phyloP scores from a whole-genome alignment of 768 basidiomycete species.

The Asterophora lycoperdoides region DNA sequence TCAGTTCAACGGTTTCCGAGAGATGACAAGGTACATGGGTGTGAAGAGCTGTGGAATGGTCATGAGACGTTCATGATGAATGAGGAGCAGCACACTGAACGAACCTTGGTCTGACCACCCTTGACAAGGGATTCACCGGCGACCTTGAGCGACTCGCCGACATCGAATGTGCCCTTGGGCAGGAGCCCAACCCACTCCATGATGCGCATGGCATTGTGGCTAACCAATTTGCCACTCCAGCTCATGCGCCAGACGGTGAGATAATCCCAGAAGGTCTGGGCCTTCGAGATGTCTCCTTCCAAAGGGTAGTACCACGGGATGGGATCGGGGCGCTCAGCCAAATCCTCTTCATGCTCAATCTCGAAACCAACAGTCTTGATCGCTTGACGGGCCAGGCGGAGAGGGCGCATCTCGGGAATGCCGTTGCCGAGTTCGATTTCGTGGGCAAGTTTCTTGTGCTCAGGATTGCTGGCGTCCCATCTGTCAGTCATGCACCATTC shows the following conservation, averaged over 20 bases:
- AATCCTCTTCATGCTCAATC: slow-evolving; percentile 88
- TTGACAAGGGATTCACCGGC: slow-evolving; percentile 77
- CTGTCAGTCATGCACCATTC: slow-evolving; percentile 99
- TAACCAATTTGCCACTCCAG: slow-evolving; percentile 79
- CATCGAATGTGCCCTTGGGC: slow-evolving; percentile 90
- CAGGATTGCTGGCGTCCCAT: slow-evolving; percentile 82
- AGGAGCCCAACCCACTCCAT: slow-evolving; percentile 76
- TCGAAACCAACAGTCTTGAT: slow-evolving; percentile 80
- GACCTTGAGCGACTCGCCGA: slow-evolving; percentile 83
- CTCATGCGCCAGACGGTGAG: slow-evolving; percentile 89
- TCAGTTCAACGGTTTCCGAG: slow-evolving; percentile 49
- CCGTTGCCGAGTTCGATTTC: slow-evolving; percentile 93
- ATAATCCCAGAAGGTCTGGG: slow-evolving; percentile 91
- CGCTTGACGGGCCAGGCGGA: slow-evolving; percentile 67
- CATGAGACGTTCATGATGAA: background rate
- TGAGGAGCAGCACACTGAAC: slow-evolving; percentile 17
- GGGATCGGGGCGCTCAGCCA: slow-evolving; percentile 76
- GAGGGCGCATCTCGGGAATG: slow-evolving; percentile 93
- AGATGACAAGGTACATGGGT: slow-evolving; percentile 76
- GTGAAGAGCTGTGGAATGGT: slow-evolving; percentile 63
- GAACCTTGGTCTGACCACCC: slow-evolving; percentile 83
- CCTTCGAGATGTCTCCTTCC: slow-evolving; percentile 88
- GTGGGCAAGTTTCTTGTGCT: slow-evolving; percentile 89
- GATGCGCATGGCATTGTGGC: slow-evolving; percentile 71
- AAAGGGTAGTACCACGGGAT: slow-evolving; percentile 96